A percentile compares a stretch with the other conserved stretches of the same genome.
Evolutionary conservation across 768 basidiomycete genomes (phyloP).

Genomic region (Termitomyces sp.): DNA sequence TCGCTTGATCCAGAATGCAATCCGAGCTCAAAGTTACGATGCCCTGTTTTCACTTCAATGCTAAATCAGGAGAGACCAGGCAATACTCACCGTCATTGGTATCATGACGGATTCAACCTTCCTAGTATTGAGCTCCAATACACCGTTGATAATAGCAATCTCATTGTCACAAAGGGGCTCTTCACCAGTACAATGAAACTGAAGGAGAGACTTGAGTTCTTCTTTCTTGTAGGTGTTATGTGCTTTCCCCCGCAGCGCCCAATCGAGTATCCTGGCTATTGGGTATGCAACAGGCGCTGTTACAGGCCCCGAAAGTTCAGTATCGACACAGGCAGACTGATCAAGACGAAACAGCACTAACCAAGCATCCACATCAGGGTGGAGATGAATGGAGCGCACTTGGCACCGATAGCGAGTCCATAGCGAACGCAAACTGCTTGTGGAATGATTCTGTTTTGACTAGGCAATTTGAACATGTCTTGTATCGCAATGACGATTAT

Average conservation of each 20-base stretch:
- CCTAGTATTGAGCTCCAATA: constrained; percentile 76
- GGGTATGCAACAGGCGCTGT: constrained; percentile 80
- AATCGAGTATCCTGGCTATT: constrained; percentile 79
- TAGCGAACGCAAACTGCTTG: constrained; percentile 76
- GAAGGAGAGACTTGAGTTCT: constrained; percentile 74
- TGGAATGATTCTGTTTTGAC: constrained; percentile 49
- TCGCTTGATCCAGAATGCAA: constrained; percentile 2
- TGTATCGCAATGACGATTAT: background rate
- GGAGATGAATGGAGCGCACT: constrained; percentile 72
- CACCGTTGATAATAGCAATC: constrained; percentile 76
- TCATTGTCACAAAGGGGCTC: constrained; percentile 81
- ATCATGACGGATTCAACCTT: constrained; percentile 81
- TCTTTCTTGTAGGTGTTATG: constrained; percentile 79
- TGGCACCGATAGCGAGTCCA: constrained; percentile 78
- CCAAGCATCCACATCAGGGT: constrained; percentile 64
- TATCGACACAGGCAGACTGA: background rate
- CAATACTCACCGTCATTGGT: constrained; percentile 55
- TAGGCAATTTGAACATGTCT: background rate
- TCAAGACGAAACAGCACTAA: constrained; percentile 29
- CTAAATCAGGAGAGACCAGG: background rate
- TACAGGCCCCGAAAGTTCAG: constrained; percentile 28
- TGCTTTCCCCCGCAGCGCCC: constrained; percentile 71
- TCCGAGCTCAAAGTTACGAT: constrained; percentile 72
- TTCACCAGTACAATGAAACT: constrained; percentile 74
- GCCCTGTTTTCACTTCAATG: constrained; percentile 51